Conservation (phyloP, 345 rosid genomes). For the Salix caprea region DNA sequence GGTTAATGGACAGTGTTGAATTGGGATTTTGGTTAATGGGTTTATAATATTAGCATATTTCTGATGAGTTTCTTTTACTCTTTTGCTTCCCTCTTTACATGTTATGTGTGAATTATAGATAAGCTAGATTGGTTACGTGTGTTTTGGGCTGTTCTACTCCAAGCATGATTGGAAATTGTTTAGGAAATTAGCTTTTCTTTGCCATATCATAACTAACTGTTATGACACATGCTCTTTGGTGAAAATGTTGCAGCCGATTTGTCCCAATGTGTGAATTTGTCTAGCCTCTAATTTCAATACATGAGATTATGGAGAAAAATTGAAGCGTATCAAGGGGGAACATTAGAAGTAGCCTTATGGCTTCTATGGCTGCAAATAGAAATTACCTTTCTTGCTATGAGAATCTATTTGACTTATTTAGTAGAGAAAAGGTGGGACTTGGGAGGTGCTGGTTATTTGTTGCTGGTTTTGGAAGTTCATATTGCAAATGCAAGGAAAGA, state of each 20-base stretch:
- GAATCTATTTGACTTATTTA: not conserved
- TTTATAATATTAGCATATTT: not conserved
- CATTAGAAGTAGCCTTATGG: too few relatives aligned
- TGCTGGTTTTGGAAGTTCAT: not conserved
- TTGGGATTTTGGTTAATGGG: conserved; percentile 1
- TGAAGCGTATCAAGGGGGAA: too few relatives aligned
- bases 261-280: not conserved
- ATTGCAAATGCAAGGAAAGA: not conserved
- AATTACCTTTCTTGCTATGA: not conserved
- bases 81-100: not conserved
- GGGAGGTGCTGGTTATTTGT: not conserved
- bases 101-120: not conserved
- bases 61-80: not conserved
- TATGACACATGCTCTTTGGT: not conserved
- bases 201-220: not conserved
- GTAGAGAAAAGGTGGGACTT: not conserved
- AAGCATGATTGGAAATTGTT: not conserved
- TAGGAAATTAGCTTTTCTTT: not conserved
- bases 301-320: not conserved
- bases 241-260: not conserved
- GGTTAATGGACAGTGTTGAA: not conserved
- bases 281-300: not conserved
- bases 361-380: not conserved
- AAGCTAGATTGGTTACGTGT: not conserved
- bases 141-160: not conserved